These are phyloP conservation scores for Fagopyrum homotropicum DNA, from an alignment of 148 eudicot species.

Conservation along the genomic window DNA sequence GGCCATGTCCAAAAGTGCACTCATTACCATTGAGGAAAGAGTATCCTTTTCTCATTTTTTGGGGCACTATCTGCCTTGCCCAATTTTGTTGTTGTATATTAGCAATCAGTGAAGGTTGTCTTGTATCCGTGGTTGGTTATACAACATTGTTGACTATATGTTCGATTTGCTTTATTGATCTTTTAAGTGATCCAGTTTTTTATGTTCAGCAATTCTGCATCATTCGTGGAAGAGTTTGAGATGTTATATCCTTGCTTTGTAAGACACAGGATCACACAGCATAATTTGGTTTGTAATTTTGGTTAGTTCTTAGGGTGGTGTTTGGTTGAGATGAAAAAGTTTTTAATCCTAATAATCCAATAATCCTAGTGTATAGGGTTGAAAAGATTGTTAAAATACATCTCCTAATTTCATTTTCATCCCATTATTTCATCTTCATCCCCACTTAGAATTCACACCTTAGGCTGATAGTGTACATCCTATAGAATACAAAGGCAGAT, in stretches of 20 bases:
- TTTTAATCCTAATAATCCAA: no score
- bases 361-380: no score
- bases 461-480: neutral
- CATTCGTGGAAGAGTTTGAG: neutral
- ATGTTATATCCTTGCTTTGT: neutral
- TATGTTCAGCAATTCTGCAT: neutral
- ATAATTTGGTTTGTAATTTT: neutral
- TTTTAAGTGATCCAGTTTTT: neutral
- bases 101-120: neutral
- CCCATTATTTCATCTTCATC: no score
- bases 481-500: neutral
- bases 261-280: no score
- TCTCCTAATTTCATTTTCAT: no score
- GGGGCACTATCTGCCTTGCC: neutral
- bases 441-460: no score
- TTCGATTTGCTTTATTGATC: neutral
- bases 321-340: no score
- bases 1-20: constrained; percentile 94
- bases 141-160: neutral
- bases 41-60: constrained; percentile 52
- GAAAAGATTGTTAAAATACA: no score
- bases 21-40: constrained; percentile 91
- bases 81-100: neutral
- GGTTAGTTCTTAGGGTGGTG: neutral
- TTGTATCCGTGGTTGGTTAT: neutral